These are phyloP conservation scores for Elongisporangium prolatum DNA, from an alignment of 352 stramenopile species.

Conservation along the genomic window DNA sequence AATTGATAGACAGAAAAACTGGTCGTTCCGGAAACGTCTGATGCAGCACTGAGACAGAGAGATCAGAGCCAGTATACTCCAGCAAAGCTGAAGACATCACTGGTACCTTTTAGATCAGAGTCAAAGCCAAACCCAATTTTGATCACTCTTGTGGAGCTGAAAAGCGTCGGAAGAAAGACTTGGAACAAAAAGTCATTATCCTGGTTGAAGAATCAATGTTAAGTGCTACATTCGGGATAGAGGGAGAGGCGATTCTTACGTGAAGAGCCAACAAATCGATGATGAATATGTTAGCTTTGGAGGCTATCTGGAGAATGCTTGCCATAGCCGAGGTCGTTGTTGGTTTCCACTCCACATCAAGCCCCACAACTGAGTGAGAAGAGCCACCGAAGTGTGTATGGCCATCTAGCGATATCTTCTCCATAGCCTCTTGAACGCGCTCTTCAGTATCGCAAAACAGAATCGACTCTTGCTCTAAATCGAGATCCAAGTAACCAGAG, in stretches of 20 bases:
- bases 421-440: slow-evolving; percentile 13
- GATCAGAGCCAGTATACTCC: too few relatives aligned
- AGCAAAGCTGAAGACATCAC: too few relatives aligned
- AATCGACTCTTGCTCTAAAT: slow-evolving; percentile 15
- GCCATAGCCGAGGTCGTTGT: slow-evolving; percentile 29
- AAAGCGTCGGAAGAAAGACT: slow-evolving; percentile 28
- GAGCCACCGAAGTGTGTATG: too few relatives aligned
- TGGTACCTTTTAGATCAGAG: slow-evolving; percentile 66
- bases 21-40: slow-evolving; percentile 59
- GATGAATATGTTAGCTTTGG: slow-evolving; percentile 36
- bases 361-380: slow-evolving; percentile 31
- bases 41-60: slow-evolving; percentile 48
- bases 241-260: slow-evolving; percentile 14
- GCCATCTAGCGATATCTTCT: slow-evolving; percentile 19
- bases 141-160: slow-evolving; percentile 28
- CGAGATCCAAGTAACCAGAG: slow-evolving; percentile 25
- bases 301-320: slow-evolving; percentile 63
- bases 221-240: too few relatives aligned
- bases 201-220: slow-evolving; percentile 10
- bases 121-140: slow-evolving; percentile 69
- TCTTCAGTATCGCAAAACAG: slow-evolving; percentile 40
- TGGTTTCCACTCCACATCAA: slow-evolving; percentile 70
- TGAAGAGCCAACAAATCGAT: slow-evolving; percentile 55
- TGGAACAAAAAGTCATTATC: slow-evolving; percentile 43
- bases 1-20: slow-evolving; percentile 25